phyloP scores from a whole-genome alignment of 495 filamentous ascomycete genomes.

The Aspergillus ostianus region DNA sequence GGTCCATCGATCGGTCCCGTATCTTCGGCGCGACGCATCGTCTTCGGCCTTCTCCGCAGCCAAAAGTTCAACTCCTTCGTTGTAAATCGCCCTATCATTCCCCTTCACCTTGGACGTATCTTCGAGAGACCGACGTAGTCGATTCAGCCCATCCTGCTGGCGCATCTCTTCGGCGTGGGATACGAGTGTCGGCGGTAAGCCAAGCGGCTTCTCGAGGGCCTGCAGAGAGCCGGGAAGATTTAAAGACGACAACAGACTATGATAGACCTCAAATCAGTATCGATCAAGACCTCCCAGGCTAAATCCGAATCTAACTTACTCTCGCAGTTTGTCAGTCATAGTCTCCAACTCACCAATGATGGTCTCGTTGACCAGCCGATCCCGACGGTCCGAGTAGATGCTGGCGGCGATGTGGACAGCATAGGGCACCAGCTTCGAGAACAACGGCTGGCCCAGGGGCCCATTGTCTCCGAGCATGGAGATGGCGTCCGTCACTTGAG shows the following conservation, averaged over 20 bases:
- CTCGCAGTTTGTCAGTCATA: slow-evolving; percentile 76
- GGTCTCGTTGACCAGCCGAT: slow-evolving; percentile 79
- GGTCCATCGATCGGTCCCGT: slow-evolving; percentile 85
- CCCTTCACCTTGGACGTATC: slow-evolving; percentile 84
- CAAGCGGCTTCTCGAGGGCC: slow-evolving; percentile 91
- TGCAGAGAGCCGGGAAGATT: slow-evolving; percentile 93
- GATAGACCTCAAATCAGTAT: slow-evolving; percentile 14
- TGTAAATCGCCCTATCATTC: slow-evolving; percentile 70
- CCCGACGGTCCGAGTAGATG: slow-evolving; percentile 89
- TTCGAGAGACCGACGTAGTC: slow-evolving; percentile 71
- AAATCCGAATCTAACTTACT: slow-evolving; percentile 37
- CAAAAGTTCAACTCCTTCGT: slow-evolving; percentile 76
- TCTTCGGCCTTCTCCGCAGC: slow-evolving; percentile 82
- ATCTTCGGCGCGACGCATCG: slow-evolving; percentile 66
- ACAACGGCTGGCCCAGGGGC: slow-evolving; percentile 78
- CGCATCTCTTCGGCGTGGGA: slow-evolving; percentile 93
- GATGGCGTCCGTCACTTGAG: slow-evolving; percentile 77
- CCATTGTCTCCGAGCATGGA: slow-evolving; percentile 76
- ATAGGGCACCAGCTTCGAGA: slow-evolving; percentile 91
- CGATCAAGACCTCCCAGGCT: not conserved
- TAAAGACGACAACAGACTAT: slow-evolving; percentile 67
- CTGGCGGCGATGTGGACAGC: slow-evolving; percentile 92
- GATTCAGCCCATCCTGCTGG: slow-evolving; percentile 82
- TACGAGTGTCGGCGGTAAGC: slow-evolving; percentile 77
- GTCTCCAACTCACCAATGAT: slow-evolving; percentile 83